A percentile compares a stretch with the other conserved stretches of the same genome.
Conservation (phyloP, 2,329 filamentous ascomycete species). For the Botrytis aclada region DNA sequence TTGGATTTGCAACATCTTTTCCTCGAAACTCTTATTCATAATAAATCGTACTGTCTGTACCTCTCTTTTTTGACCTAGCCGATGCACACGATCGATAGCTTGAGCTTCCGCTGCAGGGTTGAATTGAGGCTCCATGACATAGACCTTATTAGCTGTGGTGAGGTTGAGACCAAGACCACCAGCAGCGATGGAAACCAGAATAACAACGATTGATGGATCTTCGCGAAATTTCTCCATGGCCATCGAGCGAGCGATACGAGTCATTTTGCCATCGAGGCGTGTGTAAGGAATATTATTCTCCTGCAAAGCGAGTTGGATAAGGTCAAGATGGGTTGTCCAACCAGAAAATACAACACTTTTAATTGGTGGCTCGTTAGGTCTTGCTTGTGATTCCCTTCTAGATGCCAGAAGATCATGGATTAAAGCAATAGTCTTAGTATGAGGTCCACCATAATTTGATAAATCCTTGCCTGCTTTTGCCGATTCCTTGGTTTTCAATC, state of each 20-base stretch:
- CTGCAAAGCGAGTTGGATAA: constrained; percentile 79
- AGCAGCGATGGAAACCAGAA: constrained; percentile 88
- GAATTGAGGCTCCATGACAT: constrained; percentile 98
- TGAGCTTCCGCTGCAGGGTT: constrained; percentile 95
- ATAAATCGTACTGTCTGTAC: constrained; percentile 87
- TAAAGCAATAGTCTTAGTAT: constrained; percentile 86
- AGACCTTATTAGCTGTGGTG: constrained; percentile 80
- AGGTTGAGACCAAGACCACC: constrained; percentile 90
- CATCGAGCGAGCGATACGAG: constrained; percentile 65
- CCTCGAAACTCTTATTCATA: constrained; percentile 88
- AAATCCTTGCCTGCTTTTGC: constrained; percentile 57
- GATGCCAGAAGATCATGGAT: constrained; percentile 69
- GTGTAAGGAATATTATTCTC: constrained; percentile 64
- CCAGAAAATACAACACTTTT: constrained; percentile 94
- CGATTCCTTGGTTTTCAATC: constrained; percentile 30
- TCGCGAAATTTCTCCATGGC: constrained; percentile 78
- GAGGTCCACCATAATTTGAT: constrained; percentile 75
- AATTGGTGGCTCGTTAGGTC: constrained; percentile 62
- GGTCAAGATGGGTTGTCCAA: constrained; percentile 93
- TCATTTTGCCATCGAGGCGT: constrained; percentile 90
- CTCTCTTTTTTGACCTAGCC: constrained; percentile 82
- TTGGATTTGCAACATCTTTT: constrained; percentile 87
- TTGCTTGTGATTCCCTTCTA: constrained; percentile 57
- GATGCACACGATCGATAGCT: constrained; percentile 88
- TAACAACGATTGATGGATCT: constrained; percentile 68